phyloP scores from a whole-genome alignment of 768 basidiomycete species.

The Agrocybe chaxingu region DNA sequence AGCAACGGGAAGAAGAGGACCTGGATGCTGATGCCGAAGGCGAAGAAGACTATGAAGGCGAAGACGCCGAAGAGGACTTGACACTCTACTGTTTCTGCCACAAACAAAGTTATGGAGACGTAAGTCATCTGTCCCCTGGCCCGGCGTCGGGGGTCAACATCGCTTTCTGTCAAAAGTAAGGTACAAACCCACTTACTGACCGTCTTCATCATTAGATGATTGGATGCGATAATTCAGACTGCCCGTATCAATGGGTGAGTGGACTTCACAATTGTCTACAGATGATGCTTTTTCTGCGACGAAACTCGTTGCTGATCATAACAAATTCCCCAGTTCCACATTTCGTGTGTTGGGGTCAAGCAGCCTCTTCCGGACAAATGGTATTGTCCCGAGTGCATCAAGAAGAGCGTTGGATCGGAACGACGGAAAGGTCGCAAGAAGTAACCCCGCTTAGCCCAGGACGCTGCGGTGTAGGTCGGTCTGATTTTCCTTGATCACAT shows the following conservation, averaged over 20 bases:
- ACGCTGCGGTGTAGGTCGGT: background rate
- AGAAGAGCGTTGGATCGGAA: conserved; percentile 27
- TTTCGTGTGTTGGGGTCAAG: conserved; percentile 54
- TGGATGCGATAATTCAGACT: conserved; percentile 66
- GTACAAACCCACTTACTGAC: conserved; percentile 1
- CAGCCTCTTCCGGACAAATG: conserved; percentile 46
- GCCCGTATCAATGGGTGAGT: conserved; percentile 70
- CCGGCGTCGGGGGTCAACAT: background rate
- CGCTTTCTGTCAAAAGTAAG: background rate
- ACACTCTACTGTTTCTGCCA: conserved; percentile 42
- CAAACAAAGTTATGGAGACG: conserved; percentile 38
- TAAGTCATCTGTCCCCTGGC: conserved; percentile 16
- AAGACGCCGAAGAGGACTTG: conserved; percentile 34
- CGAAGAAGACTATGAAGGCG: conserved; percentile 32
- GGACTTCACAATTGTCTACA: background rate
- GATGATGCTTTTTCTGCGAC: background rate
- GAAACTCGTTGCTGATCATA: background rate
- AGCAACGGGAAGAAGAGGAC: conserved; percentile 30
- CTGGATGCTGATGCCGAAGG: conserved; percentile 37
- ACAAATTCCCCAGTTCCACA: conserved; percentile 45
- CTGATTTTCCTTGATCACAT: conserved; percentile 1
- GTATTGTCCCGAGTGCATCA: conserved; percentile 51
- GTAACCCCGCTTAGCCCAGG: conserved; percentile 10
- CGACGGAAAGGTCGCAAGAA: conserved; percentile 40
- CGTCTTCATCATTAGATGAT: conserved; percentile 50